Conservation (phyloP, 129 eudicot species). For the Sambucus nigra region DNA sequence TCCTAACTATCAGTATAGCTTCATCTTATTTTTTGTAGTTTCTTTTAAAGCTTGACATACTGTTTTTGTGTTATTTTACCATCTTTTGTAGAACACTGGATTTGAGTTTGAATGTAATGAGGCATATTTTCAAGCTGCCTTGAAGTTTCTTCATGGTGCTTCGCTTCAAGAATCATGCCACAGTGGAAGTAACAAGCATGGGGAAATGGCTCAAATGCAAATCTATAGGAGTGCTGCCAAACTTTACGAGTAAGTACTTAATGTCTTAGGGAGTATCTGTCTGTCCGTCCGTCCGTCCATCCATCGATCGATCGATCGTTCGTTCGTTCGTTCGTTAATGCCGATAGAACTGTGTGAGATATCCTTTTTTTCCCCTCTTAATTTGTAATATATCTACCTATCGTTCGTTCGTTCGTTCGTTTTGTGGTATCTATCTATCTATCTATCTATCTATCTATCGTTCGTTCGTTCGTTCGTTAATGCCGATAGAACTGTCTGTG, state of each 20-base stretch:
- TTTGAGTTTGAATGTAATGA: conserved; percentile 52
- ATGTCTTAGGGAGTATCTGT: not conserved
- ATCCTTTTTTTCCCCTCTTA: too few species aligned
- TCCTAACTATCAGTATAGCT: not conserved
- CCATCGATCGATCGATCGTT: too few species aligned
- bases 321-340: not conserved
- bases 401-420: too few species aligned
- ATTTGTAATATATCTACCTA: too few species aligned
- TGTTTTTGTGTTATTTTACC: not conserved
- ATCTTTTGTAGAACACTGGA: conserved; percentile 47
- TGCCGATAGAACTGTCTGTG: too few species aligned
- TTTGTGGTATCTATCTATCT: too few species aligned
- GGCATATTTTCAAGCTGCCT: conserved; percentile 63
- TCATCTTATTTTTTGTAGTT: not conserved
- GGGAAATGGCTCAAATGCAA: conserved; percentile 42
- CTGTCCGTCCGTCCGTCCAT: too few species aligned
- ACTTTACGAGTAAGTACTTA: conserved; percentile 55
- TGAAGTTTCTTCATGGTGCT: conserved; percentile 79
- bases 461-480: not conserved
- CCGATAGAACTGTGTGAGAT: too few species aligned
- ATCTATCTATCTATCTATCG: too few species aligned
- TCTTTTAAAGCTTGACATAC: not conserved
- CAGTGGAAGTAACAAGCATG: conserved; percentile 25
- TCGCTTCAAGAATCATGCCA: conserved; percentile 53
- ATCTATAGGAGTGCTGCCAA: conserved; percentile 52